A percentile compares a stretch with the other conserved stretches of the same genome.
These are phyloP conservation scores for Pinus tabuliformis DNA, from an alignment of 75 land plant species.

Conservation along the genomic window DNA sequence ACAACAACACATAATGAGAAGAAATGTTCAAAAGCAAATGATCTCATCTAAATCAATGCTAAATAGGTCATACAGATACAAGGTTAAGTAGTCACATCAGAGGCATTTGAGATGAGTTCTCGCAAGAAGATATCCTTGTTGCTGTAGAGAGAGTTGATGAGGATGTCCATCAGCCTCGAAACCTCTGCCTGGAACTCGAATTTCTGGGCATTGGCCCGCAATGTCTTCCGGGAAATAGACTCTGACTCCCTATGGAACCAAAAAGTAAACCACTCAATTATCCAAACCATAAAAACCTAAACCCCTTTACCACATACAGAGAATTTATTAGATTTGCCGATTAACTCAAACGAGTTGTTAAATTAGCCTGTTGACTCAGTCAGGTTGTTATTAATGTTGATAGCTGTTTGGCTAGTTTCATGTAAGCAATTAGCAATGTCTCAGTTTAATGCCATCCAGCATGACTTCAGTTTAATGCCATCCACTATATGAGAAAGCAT, in stretches of 20 bases:
- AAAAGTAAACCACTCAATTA: background rate
- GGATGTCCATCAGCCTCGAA: slow-evolving; percentile 96
- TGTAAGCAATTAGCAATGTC: too few relatives aligned
- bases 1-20: background rate
- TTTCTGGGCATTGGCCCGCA: slow-evolving; percentile 78
- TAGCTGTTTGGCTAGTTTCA: too few relatives aligned
- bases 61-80: background rate
- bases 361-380: too few relatives aligned
- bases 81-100: slow-evolving; percentile 67
- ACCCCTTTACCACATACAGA: too few relatives aligned
- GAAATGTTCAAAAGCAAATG: background rate
- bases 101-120: slow-evolving; percentile 97
- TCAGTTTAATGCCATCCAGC: too few relatives aligned
- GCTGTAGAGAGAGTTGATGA: slow-evolving; percentile 97
- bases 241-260: slow-evolving; percentile 72
- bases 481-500: too few relatives aligned
- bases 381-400: too few relatives aligned
- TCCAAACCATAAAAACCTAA: background rate
- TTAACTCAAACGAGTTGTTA: too few relatives aligned
- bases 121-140: slow-evolving; percentile 97
- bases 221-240: slow-evolving; percentile 71
- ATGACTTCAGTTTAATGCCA: too few relatives aligned
- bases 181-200: slow-evolving; percentile 99
- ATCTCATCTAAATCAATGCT: too few relatives aligned
- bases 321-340: too few relatives aligned